phyloP scores from a whole-genome alignment of 352 stramenopile genomes.

The Pythium brachiatum region DNA sequence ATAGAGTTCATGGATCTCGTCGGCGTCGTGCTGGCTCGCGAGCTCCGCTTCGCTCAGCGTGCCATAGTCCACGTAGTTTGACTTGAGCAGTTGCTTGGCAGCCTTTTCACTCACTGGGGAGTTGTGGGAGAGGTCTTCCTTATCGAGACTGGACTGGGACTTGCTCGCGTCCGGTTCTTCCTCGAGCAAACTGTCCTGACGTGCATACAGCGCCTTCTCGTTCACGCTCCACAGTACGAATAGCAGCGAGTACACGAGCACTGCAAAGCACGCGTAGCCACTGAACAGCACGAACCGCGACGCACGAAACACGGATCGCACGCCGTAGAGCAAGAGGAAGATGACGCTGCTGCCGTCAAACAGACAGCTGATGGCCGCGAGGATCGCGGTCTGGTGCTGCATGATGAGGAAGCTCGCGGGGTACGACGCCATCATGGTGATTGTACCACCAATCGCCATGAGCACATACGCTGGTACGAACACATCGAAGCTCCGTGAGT shows the following conservation, averaged over 20 bases:
- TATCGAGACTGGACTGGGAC: background rate
- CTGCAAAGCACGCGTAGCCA: slow-evolving; percentile 42
- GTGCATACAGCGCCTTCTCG: slow-evolving; percentile 39
- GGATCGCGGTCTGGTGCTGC: slow-evolving; percentile 38
- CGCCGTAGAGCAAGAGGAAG: slow-evolving; percentile 33
- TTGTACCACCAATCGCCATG: slow-evolving; percentile 31
- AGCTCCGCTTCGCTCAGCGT: slow-evolving; percentile 23
- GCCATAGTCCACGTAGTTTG: slow-evolving; percentile 27
- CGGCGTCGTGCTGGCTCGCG: slow-evolving; percentile 9
- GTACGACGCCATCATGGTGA: slow-evolving; percentile 53
- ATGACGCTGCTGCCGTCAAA: slow-evolving; percentile 41
- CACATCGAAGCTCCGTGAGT: slow-evolving; percentile 45
- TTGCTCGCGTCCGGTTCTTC: background rate
- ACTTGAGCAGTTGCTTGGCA: slow-evolving; percentile 26
- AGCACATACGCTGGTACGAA: slow-evolving; percentile 43
- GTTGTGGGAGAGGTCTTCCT: slow-evolving; percentile 12
- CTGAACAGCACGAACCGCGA: slow-evolving; percentile 31
- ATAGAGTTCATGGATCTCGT: slow-evolving; percentile 30
- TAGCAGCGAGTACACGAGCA: slow-evolving; percentile 52
- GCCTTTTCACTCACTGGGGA: slow-evolving; percentile 27
- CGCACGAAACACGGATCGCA: slow-evolving; percentile 27
- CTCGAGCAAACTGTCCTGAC: slow-evolving; percentile 9
- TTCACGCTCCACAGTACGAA: slow-evolving; percentile 77
- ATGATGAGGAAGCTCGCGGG: slow-evolving; percentile 40
- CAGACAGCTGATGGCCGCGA: slow-evolving; percentile 44